These are phyloP conservation scores for Ogataea ramenticola DNA, from an alignment of 805 yeast genomes.

Conservation along the genomic window DNA sequence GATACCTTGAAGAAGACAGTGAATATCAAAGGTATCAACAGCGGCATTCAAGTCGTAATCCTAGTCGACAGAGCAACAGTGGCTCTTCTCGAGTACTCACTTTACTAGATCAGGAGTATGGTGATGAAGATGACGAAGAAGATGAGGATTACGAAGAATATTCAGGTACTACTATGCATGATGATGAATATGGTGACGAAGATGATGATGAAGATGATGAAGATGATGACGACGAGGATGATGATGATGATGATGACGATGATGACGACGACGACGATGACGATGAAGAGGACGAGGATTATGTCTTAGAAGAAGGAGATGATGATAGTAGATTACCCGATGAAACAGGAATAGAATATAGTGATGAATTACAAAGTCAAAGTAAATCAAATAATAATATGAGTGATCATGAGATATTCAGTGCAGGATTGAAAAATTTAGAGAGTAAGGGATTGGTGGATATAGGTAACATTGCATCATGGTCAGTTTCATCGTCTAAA, in stretches of 20 bases:
- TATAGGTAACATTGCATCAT: conserved; percentile 72
- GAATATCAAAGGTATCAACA: not conserved
- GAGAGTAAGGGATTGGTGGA: conserved; percentile 60
- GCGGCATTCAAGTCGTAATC: not conserved
- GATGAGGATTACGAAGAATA: no score
- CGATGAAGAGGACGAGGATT: not conserved
- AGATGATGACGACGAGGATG: not conserved
- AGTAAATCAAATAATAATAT: not conserved
- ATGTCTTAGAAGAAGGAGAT: conserved; percentile 1
- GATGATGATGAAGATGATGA: conserved; percentile 1
- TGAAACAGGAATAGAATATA: not conserved
- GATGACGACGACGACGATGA: not conserved
- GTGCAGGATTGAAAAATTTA: conserved; percentile 42
- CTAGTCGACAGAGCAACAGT: not conserved
- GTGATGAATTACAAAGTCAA: not conserved
- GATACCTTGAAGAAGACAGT: not conserved
- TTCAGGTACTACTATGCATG: no score
- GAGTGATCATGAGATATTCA: conserved; percentile 12
- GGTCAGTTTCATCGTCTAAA: conserved; percentile 77
- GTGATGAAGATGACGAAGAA: not conserved
- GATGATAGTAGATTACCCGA: not conserved
- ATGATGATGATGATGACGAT: not conserved
- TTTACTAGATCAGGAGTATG: not conserved
- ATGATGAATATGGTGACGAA: no score
- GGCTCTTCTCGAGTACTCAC: no score